phyloP scores from a whole-genome alignment of 768 basidiomycete species.

The Collybiopsis confluens region DNA sequence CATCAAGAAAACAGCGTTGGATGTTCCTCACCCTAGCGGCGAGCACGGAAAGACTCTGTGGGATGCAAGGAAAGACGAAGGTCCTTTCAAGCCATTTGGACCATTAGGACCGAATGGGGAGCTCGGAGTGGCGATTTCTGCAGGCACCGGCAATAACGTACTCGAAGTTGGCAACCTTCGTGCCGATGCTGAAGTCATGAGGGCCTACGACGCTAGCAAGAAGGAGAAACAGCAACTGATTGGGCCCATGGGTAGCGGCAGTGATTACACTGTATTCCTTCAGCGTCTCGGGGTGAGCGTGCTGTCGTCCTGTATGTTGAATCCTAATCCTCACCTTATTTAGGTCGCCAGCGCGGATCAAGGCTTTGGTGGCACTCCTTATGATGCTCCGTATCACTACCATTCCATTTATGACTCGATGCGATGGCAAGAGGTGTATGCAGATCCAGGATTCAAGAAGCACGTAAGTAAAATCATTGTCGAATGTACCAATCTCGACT shows the following conservation, averaged over 20 bases:
- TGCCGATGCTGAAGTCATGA: conserved; percentile 39
- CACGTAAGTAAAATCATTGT: conserved; percentile 46
- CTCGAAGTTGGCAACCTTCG: conserved; percentile 17
- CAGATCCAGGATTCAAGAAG: conserved; percentile 70
- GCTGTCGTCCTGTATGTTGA: conserved; percentile 6
- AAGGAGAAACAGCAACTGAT: conserved; percentile 39
- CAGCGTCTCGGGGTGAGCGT: conserved; percentile 65
- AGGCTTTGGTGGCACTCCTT: conserved; percentile 35
- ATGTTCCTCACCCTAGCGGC: conserved; percentile 70
- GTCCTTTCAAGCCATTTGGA: conserved; percentile 36
- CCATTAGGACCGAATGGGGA: conserved; percentile 49
- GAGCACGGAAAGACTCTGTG: conserved; percentile 61
- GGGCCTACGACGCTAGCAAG: conserved; percentile 34
- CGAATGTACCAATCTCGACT: no score
- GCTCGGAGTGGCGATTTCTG: conserved; percentile 48
- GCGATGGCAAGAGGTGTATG: conserved; percentile 70
- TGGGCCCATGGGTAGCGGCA: conserved; percentile 73
- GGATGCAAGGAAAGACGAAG: conserved; percentile 67
- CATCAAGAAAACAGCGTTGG: conserved; percentile 60
- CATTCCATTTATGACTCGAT: conserved; percentile 73
- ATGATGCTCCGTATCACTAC: conserved; percentile 73
- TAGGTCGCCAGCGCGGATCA: conserved; percentile 42
- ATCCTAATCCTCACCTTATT: background rate
- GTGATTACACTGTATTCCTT: conserved; percentile 90
- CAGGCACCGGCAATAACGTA: no score